Conservation (phyloP, 352 stramenopile genomes). For the Globisporangium apiculatum region DNA sequence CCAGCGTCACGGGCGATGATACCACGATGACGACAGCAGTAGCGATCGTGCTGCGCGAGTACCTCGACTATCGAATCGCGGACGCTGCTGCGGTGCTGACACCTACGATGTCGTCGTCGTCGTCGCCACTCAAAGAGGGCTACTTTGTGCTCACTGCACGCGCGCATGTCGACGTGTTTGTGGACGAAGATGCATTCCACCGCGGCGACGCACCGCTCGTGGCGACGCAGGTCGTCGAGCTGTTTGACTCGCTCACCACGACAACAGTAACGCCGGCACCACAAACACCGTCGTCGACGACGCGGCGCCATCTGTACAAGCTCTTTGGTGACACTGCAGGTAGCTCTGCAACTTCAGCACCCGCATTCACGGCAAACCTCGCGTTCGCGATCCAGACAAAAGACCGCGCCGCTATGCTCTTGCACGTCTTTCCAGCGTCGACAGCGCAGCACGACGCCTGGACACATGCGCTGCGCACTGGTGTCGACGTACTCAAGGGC, state of each 20-base stretch:
- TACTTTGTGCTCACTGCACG: conserved; percentile 31
- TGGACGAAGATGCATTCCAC: conserved; percentile 40
- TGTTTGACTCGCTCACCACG: conserved; percentile 10
- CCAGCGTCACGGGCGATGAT: background rate
- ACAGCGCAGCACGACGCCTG: conserved; percentile 32
- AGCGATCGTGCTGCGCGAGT: conserved; percentile 3
- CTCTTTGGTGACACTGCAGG: conserved; percentile 13
- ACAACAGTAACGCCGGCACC: background rate
- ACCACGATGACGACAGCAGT: background rate
- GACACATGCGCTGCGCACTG: conserved; percentile 25
- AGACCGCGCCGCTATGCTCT: conserved; percentile 12
- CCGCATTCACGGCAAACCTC: background rate
- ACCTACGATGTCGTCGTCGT: conserved; percentile 1
- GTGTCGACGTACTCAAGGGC: conserved; percentile 40
- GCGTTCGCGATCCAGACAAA: conserved; percentile 12
- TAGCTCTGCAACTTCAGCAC: background rate
- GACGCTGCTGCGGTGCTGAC: conserved; percentile 4
- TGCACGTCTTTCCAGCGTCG: conserved; percentile 35
- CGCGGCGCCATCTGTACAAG: conserved; percentile 16
- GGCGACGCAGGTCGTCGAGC: conserved; percentile 24
- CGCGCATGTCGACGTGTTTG: conserved; percentile 27
- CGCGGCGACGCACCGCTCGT: conserved; percentile 14
- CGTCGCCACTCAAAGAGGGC: conserved; percentile 15
- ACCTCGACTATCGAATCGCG: conserved; percentile 12
- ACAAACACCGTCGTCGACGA: background rate